Evolutionary conservation across 2,329 filamentous ascomycete genomes (phyloP).

Genomic region (Alternaria alternata): DNA sequence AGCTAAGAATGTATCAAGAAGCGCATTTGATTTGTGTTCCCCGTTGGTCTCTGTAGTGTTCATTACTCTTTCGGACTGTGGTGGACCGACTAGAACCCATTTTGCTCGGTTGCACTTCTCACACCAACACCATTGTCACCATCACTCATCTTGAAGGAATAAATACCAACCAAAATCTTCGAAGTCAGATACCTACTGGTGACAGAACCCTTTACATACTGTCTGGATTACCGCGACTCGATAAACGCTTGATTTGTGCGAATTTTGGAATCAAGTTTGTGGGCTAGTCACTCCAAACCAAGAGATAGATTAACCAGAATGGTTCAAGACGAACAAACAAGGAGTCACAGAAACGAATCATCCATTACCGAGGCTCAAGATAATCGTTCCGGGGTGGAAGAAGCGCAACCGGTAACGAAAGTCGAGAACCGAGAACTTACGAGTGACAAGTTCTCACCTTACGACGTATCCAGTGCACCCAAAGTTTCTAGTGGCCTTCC

Average conservation of each 20-base stretch:
- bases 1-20: background rate
- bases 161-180: background rate
- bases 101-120: conserved; percentile 16
- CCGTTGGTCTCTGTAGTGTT: background rate
- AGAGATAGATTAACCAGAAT: background rate
- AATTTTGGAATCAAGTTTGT: background rate
- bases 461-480: conserved; percentile 37
- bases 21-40: background rate
- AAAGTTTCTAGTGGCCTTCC: conserved; percentile 40
- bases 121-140: conserved; percentile 4
- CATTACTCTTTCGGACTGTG: background rate
- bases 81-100: conserved; percentile 2
- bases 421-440: background rate
- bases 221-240: background rate
- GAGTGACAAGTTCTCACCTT: conserved; percentile 44
- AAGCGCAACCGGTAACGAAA: background rate
- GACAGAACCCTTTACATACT: background rate
- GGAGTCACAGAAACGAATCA: background rate
- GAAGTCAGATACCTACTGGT: background rate
- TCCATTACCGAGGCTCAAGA: background rate
- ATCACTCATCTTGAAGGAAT: background rate
- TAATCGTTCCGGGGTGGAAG: no score
- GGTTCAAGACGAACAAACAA: background rate
- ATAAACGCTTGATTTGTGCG: background rate
- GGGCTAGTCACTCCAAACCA: background rate